phyloP scores from a whole-genome alignment of 805 yeast species.

The Cyberlindnera euphorbiae region DNA sequence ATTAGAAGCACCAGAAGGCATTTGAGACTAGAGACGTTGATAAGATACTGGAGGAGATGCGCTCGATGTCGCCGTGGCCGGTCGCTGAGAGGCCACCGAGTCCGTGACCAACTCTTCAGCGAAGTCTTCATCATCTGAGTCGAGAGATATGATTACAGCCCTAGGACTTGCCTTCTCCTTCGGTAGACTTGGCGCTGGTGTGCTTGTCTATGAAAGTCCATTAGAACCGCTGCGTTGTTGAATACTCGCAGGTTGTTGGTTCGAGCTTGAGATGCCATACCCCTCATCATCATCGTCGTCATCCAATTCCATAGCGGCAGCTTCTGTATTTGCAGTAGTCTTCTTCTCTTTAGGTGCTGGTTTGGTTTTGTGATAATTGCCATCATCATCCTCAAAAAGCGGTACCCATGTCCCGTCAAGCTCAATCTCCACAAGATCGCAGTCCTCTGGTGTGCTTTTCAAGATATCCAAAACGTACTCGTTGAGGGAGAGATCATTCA shows the following conservation, averaged over 20 bases:
- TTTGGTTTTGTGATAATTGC: constrained; percentile 7
- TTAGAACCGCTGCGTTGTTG: not conserved
- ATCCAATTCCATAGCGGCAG: not conserved
- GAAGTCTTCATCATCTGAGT: constrained; percentile 17
- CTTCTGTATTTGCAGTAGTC: not conserved
- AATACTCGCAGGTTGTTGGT: too few relatives aligned
- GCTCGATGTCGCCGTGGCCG: too few relatives aligned
- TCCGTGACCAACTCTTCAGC: constrained; percentile 3
- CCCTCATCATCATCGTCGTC: too few relatives aligned
- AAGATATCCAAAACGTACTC: constrained; percentile 69
- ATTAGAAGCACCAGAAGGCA: too few relatives aligned
- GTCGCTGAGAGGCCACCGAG: too few relatives aligned
- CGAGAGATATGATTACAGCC: constrained; percentile 17
- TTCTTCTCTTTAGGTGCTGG: not conserved
- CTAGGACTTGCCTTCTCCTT: not conserved
- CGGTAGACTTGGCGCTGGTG: not conserved
- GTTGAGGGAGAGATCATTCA: constrained; percentile 62
- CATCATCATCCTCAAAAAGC: constrained; percentile 25
- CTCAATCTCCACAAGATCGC: constrained; percentile 61
- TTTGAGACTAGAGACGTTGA: too few relatives aligned
- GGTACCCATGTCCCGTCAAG: constrained; percentile 73
- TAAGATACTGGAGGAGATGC: too few relatives aligned
- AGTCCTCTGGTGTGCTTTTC: constrained; percentile 44
- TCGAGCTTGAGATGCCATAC: too few relatives aligned
- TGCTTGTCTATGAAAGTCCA: not conserved